Evolutionary conservation across 257 asterid species (phyloP), one percentile per base, ranked within the genome.

Genomic region (Nicotiana attenuata): DNA sequence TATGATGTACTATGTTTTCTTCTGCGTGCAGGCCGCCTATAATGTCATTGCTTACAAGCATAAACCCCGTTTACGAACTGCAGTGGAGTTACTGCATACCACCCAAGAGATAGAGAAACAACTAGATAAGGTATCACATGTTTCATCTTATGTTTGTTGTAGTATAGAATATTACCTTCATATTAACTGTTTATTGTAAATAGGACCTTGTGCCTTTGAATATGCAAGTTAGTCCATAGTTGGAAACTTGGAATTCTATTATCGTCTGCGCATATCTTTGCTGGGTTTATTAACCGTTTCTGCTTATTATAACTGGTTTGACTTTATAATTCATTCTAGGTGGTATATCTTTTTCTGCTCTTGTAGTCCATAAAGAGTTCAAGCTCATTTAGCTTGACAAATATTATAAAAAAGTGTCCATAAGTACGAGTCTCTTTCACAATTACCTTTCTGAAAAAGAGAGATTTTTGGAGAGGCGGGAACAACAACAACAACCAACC

Each of bases 51-150:
- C 92, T 26, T 96, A 96, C 91, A 90, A 85, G 81, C 90, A 96
- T 59, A 96, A 88, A 77, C 99, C 99, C 5, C 97, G 99, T 55
- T 65, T 96, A 20, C 82, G 91, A 77, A 94, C 98, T n/a, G 99
- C 98, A 60, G 65, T 90, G 87, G 97, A 96, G 89, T 82, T 96
- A 89, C 88, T 96, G 73, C 82, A 88, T 77, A 92, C 98, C 65
- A 93, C 99, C 38, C 83, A 88, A 80, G 92, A 94, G 84, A 90
- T 96, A 59, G 99, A 93, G 83, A 83, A 86, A 60, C 87, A 85
- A 83, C 91, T 96, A 77, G 90, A 91, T 81, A 90, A 91, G 92
- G 99, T 92, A 85, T 29, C 82, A 61, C 66, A 35, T 22, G 15
- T 65, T 52, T 64, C 7, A 22, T 35, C 19, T 20, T 67, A 29